phyloP scores from a whole-genome alignment of 352 stramenopile species.

The Pelagophyceae sp. region DNA sequence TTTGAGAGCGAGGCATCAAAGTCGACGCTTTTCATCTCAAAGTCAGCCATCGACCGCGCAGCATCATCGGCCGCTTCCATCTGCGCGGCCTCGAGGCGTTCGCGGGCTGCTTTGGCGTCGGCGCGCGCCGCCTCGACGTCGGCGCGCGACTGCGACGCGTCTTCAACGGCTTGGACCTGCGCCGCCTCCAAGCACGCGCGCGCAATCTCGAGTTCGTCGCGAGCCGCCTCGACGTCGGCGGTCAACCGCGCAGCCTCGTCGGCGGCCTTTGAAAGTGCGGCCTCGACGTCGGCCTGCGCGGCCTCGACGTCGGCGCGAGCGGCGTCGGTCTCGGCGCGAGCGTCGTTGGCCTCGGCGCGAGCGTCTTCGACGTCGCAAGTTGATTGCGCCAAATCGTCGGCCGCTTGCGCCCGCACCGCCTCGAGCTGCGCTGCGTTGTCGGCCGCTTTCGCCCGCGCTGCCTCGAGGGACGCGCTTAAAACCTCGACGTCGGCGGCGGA shows the following conservation, averaged over 20 bases:
- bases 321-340: not conserved
- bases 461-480: too few species aligned
- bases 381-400: too few species aligned
- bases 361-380: not conserved
- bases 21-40: too few species aligned
- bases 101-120: too few species aligned
- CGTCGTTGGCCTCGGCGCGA: not conserved
- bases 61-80: too few species aligned
- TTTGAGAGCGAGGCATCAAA: too few species aligned
- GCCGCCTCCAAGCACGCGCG: not conserved
- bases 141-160: not conserved
- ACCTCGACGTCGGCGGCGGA: not conserved
- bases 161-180: not conserved
- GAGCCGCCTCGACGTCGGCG: not conserved
- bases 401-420: too few species aligned
- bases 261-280: not conserved
- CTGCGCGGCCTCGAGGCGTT: too few species aligned
- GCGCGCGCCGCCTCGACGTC: not conserved
- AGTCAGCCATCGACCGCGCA: too few species aligned
- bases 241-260: too few species aligned
- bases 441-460: too few species aligned
- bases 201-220: not conserved
- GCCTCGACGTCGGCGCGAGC: not conserved
- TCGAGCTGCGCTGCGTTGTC: too few species aligned
- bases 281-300: not conserved